These are phyloP conservation scores for Clonostachys byssicola DNA, from an alignment of 2,329 filamentous ascomycete species.

Conservation along the genomic window DNA sequence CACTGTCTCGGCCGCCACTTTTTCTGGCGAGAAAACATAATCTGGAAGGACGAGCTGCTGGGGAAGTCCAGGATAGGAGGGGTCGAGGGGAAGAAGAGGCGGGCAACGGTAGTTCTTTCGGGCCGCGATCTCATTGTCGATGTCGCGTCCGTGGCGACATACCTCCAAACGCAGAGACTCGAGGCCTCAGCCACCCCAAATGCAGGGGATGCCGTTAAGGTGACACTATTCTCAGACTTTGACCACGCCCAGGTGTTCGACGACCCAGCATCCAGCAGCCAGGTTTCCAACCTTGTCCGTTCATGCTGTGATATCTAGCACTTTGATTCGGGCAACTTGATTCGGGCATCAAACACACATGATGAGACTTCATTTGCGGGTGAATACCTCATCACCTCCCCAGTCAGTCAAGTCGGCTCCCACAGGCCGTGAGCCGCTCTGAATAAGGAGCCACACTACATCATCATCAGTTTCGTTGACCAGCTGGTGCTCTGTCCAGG, in stretches of 20 bases:
- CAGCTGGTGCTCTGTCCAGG: constrained; percentile 67
- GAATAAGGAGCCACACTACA: constrained; percentile 61
- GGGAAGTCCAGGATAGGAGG: not conserved
- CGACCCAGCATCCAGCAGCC: constrained; percentile 14
- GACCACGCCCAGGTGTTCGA: constrained; percentile 64
- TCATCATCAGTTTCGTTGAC: constrained; percentile 59
- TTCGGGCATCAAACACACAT: not conserved
- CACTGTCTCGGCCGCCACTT: constrained; percentile 62
- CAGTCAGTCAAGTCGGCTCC: constrained; percentile 61
- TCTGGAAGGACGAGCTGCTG: constrained; percentile 63
- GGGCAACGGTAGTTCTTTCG: constrained; percentile 53
- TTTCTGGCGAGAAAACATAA: constrained; percentile 67
- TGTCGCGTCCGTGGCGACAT: constrained; percentile 50
- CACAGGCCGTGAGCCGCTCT: constrained; percentile 55
- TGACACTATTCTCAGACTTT: constrained; percentile 55
- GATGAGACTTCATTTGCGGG: constrained; percentile 6
- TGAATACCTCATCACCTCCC: constrained; percentile 42
- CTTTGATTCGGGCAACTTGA: not conserved
- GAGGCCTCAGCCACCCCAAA: constrained; percentile 6
- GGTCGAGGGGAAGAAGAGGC: constrained; percentile 16
- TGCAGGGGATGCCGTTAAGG: constrained; percentile 36
- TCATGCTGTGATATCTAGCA: constrained; percentile 11
- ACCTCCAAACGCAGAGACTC: constrained; percentile 29
- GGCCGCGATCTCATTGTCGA: constrained; percentile 63
- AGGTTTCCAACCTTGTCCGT: constrained; percentile 20